Percentiles rank a stretch among this genome's conserved stretches.
Conservation (phyloP, 163 green algal species). For the Chlamydomonas reinhardtii region DNA sequence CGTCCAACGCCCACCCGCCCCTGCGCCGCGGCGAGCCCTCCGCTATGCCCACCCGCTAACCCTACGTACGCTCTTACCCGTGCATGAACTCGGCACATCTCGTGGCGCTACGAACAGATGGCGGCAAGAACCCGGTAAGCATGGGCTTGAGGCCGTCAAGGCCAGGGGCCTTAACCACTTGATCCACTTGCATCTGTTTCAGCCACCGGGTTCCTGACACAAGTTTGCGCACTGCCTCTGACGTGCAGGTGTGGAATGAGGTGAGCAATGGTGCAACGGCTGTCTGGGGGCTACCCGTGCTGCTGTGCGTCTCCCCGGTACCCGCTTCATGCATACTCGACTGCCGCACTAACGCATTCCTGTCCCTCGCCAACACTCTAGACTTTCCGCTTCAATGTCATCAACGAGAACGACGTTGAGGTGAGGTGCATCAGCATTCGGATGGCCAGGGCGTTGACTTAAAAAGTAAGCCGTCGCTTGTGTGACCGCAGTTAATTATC, state of each 20-base stretch:
- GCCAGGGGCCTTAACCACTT: too few species aligned
- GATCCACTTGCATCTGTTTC: too few species aligned
- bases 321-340: too few species aligned
- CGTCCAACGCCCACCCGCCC: neutral
- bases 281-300: neutral
- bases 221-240: neutral
- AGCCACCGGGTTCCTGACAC: too few species aligned
- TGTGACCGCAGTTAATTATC: neutral
- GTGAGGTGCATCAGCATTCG: too few species aligned
- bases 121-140: conserved; percentile 31
- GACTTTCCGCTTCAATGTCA: conserved; percentile 47
- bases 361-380: neutral
- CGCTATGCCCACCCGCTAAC: too few species aligned
- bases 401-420: conserved; percentile 42
- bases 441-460: too few species aligned
- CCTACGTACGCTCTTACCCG: too few species aligned
- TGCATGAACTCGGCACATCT: neutral
- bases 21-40: too few species aligned
- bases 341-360: too few species aligned
- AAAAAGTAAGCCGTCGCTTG: too few species aligned
- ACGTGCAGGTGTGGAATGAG: conserved; percentile 39
- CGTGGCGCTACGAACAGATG: neutral
- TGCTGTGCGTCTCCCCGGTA: too few species aligned
- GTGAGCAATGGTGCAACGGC: neutral
- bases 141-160: neutral